Evolutionary conservation across 805 yeast genomes (phyloP).

Genomic region (Myxozyma geophila): DNA sequence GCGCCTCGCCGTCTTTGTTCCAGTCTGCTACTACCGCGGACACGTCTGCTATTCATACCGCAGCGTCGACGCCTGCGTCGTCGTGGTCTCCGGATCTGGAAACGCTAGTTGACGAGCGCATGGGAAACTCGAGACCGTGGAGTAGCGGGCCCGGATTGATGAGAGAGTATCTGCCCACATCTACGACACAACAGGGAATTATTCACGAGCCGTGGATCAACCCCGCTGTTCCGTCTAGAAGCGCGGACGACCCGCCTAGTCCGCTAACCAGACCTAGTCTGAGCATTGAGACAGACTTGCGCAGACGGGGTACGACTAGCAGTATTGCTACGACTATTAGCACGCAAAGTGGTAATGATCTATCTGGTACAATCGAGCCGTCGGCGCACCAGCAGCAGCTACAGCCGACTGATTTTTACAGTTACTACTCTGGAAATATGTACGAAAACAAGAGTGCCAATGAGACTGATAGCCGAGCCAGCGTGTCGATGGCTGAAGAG

Average conservation of each 20-base stretch:
- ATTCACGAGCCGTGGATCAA: background rate
- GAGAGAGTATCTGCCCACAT: background rate
- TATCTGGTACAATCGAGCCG: background rate
- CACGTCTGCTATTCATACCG: background rate
- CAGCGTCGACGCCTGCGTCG: conserved; percentile 3
- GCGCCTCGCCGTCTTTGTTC: background rate
- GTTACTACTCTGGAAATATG: background rate
- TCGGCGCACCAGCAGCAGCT: background rate
- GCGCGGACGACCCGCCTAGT: background rate
- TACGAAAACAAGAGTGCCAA: background rate
- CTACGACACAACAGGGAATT: background rate
- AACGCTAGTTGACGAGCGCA: background rate
- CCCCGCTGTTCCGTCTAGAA: background rate
- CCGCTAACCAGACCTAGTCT: background rate
- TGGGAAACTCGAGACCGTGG: background rate
- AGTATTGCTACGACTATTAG: conserved; percentile 5
- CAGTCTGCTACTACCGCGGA: background rate
- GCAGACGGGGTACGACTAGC: background rate
- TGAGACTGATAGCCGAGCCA: background rate
- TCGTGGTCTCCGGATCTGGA: background rate
- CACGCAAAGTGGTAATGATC: background rate
- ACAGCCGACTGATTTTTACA: background rate
- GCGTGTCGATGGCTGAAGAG: background rate
- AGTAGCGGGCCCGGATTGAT: background rate
- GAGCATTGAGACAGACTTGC: background rate